Evolutionary conservation across 1,284 basidiomycete genomes (phyloP).

Genomic region (Jaminaea rosea): DNA sequence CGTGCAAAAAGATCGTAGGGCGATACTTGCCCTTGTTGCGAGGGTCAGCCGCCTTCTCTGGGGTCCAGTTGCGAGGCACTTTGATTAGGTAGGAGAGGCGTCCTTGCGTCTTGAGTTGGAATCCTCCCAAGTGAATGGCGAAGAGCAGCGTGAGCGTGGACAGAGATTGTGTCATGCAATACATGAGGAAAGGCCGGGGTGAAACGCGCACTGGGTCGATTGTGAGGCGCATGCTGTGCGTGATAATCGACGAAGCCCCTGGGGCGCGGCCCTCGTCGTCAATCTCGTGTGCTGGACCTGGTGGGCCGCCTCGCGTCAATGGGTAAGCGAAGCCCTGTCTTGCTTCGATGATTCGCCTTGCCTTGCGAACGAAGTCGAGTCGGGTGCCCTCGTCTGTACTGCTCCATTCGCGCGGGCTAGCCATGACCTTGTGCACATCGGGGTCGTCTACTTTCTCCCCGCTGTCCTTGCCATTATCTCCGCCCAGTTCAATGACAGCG

Average conservation of each 20-base stretch:
- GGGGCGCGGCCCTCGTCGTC: not conserved
- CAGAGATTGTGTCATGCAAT: constrained; percentile 3
- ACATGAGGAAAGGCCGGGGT: constrained; percentile 1
- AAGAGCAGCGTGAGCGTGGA: constrained; percentile 2
- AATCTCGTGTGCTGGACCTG: not conserved
- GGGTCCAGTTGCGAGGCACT: constrained; percentile 12
- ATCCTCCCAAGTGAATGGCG: constrained; percentile 14
- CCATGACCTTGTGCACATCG: not conserved
- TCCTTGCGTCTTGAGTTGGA: constrained; percentile 16
- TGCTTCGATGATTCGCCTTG: constrained; percentile 32
- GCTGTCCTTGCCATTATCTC: not conserved
- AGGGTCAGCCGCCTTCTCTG: constrained; percentile 5
- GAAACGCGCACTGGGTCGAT: constrained; percentile 21
- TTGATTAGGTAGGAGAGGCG: constrained; percentile 33
- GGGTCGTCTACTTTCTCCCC: not conserved
- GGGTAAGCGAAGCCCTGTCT: constrained; percentile 34
- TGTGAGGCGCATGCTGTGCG: constrained; percentile 36
- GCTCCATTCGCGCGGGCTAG: constrained; percentile 21
- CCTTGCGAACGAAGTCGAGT: constrained; percentile 32
- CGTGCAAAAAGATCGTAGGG: constrained; percentile 36
- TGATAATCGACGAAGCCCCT: not conserved
- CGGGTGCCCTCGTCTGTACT: constrained; percentile 14
- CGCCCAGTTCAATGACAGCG: too few species aligned
- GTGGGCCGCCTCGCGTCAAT: constrained; percentile 3
- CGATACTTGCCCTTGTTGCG: constrained; percentile 2